Evolutionary conservation across 2,329 filamentous ascomycete species (phyloP).

Genomic region (Tolypocladium capitatum): DNA sequence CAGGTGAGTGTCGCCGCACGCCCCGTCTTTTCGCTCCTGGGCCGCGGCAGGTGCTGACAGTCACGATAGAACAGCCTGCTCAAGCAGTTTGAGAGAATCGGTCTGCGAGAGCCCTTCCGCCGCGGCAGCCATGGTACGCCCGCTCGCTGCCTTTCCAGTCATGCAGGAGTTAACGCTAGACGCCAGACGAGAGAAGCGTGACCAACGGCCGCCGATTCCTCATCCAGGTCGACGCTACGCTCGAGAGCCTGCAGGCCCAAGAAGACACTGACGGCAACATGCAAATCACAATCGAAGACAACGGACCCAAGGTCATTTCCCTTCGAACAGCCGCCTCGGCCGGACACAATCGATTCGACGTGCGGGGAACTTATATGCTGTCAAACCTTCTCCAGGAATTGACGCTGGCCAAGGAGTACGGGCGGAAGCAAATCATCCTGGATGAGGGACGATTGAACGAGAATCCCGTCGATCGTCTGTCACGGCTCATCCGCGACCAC

Average conservation of each 20-base stretch:
- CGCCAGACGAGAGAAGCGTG: slow-evolving; percentile 56
- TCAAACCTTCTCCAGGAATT: slow-evolving; percentile 94
- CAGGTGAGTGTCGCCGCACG: slow-evolving; percentile 25
- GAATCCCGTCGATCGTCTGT: slow-evolving; percentile 82
- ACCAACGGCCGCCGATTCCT: slow-evolving; percentile 63
- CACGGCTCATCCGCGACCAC: slow-evolving; percentile 72
- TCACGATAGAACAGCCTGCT: slow-evolving; percentile 35
- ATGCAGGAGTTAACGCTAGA: neutral
- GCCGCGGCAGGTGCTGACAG: slow-evolving; percentile 12
- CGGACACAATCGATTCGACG: slow-evolving; percentile 75
- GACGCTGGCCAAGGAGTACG: slow-evolving; percentile 80
- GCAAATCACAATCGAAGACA: slow-evolving; percentile 96
- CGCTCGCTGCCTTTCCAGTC: neutral
- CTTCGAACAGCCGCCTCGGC: slow-evolving; percentile 76
- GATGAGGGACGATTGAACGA: slow-evolving; percentile 88
- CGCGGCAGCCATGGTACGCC: slow-evolving; percentile 44
- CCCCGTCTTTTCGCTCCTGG: neutral
- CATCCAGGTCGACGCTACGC: slow-evolving; percentile 72
- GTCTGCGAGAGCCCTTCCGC: slow-evolving; percentile 39
- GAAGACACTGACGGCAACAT: slow-evolving; percentile 92
- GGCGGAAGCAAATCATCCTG: slow-evolving; percentile 76
- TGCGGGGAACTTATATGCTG: slow-evolving; percentile 93
- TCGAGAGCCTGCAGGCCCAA: slow-evolving; percentile 64
- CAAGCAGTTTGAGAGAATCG: slow-evolving; percentile 39
- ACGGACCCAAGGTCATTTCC: slow-evolving; percentile 79